phyloP scores from a whole-genome alignment of 176 grass and related monocot species.

The Rhynchospora tenuis region DNA sequence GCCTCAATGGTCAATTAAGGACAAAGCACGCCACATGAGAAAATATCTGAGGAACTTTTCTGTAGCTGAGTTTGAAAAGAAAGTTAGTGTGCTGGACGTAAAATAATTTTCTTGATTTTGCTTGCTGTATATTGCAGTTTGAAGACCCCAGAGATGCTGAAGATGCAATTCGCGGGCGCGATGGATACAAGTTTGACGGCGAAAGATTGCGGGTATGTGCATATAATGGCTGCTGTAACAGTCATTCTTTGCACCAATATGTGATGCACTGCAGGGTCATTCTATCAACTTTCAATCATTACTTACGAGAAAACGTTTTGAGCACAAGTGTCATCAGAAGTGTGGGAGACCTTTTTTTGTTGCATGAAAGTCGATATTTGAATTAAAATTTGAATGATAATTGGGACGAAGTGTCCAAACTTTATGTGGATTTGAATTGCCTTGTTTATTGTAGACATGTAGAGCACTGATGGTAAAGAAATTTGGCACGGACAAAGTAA shows the following conservation, averaged over 20 bases:
- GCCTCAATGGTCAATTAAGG: background rate
- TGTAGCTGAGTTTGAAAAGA: background rate
- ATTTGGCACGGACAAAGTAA: background rate
- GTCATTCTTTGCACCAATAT: background rate
- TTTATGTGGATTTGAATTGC: background rate
- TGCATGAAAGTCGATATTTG: background rate
- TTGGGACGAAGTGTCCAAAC: background rate
- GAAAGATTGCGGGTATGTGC: slow-evolving; percentile 52
- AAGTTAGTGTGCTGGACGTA: background rate
- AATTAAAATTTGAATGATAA: background rate
- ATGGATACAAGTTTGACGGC: slow-evolving; percentile 88
- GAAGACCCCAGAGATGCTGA: slow-evolving; percentile 81
- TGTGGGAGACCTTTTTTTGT: background rate
- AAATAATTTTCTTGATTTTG: background rate
- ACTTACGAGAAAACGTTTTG: background rate
- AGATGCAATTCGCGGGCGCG: slow-evolving; percentile 90
- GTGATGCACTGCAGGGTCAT: background rate
- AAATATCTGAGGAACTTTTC: background rate
- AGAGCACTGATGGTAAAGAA: background rate
- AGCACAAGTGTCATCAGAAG: background rate
- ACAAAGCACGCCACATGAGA: background rate
- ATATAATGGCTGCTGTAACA: background rate
- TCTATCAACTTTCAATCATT: background rate
- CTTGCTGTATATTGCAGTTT: slow-evolving; percentile 47
- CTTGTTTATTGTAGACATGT: background rate